Base-by-base conservation (phyloP, 2,329 filamentous ascomycete species). In the Samsoniella hepiali region DNA sequence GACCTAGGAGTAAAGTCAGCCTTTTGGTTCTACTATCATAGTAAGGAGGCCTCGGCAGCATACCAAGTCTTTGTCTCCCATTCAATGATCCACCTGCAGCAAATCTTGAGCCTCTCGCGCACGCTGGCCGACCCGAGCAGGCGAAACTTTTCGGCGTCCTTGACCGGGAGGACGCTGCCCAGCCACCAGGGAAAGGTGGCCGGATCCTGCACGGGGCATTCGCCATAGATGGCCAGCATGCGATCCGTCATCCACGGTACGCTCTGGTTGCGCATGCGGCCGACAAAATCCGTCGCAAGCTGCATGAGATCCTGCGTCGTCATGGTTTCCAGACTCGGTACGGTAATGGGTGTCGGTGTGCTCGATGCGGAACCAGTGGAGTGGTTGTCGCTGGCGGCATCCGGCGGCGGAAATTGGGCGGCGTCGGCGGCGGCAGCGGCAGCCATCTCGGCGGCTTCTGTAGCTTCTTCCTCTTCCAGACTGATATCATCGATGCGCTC, bases 141-240 rank as follows among this genome's bases (percentile, higher is more conserved):
- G 13, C 84, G 81, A 68, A 96, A 96, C 72, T 94, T 96, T 69
- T 95, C 89, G 34, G 86, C 79, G 32, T 95, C 90, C 15, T 84
- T 83, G 44, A 95, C 87, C 0, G 92, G 92, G 13, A 96, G 76
- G 27, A 95, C 87, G 70, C 87, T 91, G 10, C 90, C 93, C 68
- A 97, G 89, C 93, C 93, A 97, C 83, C 93, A 97, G 0, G 93
- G 91, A 68, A 97, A 95, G 1, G 86, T 74, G 3, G 88, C 88
- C 1, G 91, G 88, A 70, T 96, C 91, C 17, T 84, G 80, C 5
- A 53, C 45, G 0, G 92, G 93, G 27, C 88, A 89, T 64, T 90
- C 85, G 13, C 93, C 93, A 67, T 94, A 95, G 6, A 90, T 87
- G 38, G 85, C 78, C 36, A 93, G 78, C 40, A 93, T 88, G 9